phyloP scores from a whole-genome alignment of 352 stramenopile genomes.

The Blastocystis sp. region DNA sequence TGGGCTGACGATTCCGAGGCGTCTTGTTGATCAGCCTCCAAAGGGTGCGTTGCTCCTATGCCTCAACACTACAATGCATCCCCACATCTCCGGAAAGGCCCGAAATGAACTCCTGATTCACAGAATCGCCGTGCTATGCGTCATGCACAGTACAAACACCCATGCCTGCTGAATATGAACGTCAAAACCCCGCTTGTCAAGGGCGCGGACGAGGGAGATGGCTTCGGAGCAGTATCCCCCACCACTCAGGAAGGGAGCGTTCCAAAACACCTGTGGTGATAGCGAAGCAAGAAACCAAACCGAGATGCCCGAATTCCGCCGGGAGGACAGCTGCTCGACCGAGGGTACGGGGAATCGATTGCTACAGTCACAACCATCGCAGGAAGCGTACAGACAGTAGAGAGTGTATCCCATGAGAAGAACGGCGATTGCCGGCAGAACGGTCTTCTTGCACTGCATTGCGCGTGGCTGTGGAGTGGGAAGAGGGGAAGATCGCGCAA shows the following conservation, averaged over 20 bases:
- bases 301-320: conserved; percentile 25
- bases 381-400: neutral
- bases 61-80: neutral
- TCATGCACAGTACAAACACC: conserved; percentile 54
- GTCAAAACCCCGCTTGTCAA: conserved; percentile 72
- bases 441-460: neutral
- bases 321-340: neutral
- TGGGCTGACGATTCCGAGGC: neutral
- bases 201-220: conserved; percentile 79
- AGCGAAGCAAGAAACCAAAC: neutral
- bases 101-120: conserved; percentile 72
- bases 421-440: neutral
- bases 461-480: neutral
- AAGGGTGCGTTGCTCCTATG: conserved; percentile 63
- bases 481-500: neutral
- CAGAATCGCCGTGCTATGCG: conserved; percentile 74
- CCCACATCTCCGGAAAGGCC: conserved; percentile 31
- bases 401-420: neutral
- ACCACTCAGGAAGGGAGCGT: conserved; percentile 84
- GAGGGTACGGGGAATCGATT: neutral
- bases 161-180: conserved; percentile 59
- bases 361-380: neutral
- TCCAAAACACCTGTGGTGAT: conserved; percentile 77
- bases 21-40: conserved; percentile 77
- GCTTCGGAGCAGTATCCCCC: conserved; percentile 87